Base-by-base conservation (phyloP, 2,329 filamentous ascomycete genomes). In the Colletotrichum scovillei region DNA sequence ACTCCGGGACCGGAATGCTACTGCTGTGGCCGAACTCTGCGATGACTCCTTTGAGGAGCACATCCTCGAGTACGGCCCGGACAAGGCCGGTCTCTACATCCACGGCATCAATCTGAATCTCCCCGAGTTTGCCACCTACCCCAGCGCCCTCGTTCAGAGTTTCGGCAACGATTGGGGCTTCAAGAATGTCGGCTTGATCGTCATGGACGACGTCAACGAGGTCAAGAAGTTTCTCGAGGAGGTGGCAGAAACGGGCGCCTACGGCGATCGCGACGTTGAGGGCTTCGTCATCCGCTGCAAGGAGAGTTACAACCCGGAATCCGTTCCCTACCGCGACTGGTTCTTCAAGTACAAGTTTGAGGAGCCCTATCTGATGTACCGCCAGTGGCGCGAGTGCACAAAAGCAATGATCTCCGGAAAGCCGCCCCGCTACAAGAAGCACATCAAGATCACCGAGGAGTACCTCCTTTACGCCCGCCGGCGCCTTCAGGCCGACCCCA, bases 301-400 rank as follows among this genome's bases (percentile, higher is more conserved):
- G 85, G 91, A 86, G 86, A 85, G 88, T 19, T 79, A 83, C n/a
- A 83, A 91, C 32, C 85, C 86, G 0, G 84, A 83, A 1, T 80
- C 81, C 16, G 82, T 81, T 2, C 88, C 90, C 0, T 97, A 92
- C 81, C 85, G 90, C n/a, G 95, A 99, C 81, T 99, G 97, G 97
- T 99, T 99, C 84, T 99, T 99, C 92, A 99, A 99, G 84, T 99
- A 95, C 90, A 99, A 99, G 85, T 99, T 99, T 74, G 97, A 99
- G 80, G 97, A 99, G 84, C 97, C 97, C 0, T 99, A 99, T 81
- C 86, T 99, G 74, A 97, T 99, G 95, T 99, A 98, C 84, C 92
- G 97, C 28, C 97, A 99, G 85, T 99, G 97, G 97, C 92, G 97
- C 75, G 97, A 99, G 84, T 97, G 94, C 81, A 99, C 97, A 55